These are phyloP conservation scores for Pichia pseudocactophila DNA, from an alignment of 805 yeast genomes.

Conservation along the genomic window DNA sequence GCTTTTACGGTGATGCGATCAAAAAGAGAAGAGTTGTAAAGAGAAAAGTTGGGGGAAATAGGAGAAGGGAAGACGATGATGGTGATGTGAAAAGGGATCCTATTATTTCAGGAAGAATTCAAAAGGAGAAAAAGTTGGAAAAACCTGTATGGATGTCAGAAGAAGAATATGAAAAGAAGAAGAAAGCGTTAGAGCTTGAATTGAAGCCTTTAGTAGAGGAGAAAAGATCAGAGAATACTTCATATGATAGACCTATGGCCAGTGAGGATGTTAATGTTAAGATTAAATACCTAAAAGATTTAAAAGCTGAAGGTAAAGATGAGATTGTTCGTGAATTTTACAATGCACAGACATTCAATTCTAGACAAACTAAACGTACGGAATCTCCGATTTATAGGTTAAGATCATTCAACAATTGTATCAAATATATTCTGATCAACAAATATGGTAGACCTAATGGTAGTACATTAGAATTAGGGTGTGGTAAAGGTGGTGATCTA, in stretches of 20 bases:
- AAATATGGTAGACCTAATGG: conserved; percentile 49
- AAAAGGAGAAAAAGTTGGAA: neutral
- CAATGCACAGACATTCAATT: conserved; percentile 69
- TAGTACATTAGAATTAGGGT: conserved; percentile 76
- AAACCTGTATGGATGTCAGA: conserved; percentile 31
- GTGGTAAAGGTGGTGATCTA: conserved; percentile 98
- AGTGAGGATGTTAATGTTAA: conserved; percentile 14
- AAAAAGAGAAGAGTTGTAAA: conserved; percentile 18
- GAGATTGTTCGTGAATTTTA: conserved; percentile 75
- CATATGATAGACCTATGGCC: conserved; percentile 21
- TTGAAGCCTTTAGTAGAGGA: conserved; percentile 2
- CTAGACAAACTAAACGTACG: conserved; percentile 53
- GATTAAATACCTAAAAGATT: conserved; percentile 24
- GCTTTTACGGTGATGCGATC: conserved; percentile 7
- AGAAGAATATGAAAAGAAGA: conserved; percentile 19
- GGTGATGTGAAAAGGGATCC: neutral
- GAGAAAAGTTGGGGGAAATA: conserved; percentile 8
- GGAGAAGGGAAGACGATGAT: conserved; percentile 13
- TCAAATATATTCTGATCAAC: conserved; percentile 76
- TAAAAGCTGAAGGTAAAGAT: conserved; percentile 37
- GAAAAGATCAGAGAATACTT: conserved; percentile 1
- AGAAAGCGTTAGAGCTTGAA: conserved; percentile 13
- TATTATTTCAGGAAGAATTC: neutral
- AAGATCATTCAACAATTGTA: conserved; percentile 84
- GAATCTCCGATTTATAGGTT: conserved; percentile 79